Conservation (phyloP, 2,329 filamentous ascomycete species). For the Cryphonectria naterciae region DNA sequence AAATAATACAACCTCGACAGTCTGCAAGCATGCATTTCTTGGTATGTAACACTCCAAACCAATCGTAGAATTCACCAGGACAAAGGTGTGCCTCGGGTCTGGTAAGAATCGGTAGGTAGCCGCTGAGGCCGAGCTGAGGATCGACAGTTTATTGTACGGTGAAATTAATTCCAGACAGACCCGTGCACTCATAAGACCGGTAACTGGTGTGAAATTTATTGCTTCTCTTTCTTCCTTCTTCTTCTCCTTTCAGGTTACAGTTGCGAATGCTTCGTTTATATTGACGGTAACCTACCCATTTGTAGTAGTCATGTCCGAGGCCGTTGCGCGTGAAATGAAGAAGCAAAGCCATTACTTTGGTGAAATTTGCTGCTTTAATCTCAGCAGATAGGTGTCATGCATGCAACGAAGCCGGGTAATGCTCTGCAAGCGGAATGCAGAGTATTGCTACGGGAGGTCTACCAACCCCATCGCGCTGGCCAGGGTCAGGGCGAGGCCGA, state of each 20-base stretch:
- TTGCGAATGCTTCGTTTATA: not conserved
- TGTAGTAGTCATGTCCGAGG: not conserved
- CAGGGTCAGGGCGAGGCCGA: not conserved
- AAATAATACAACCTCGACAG: not conserved
- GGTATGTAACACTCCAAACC: not conserved
- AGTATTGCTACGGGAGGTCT: slow-evolving; percentile 41
- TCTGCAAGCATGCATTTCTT: not conserved
- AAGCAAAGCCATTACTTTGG: not conserved
- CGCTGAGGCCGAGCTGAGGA: not conserved
- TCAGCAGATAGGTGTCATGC: not conserved
- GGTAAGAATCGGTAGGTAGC: not conserved
- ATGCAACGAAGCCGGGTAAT: not conserved
- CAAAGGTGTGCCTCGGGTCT: not conserved
- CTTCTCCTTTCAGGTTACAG: not conserved
- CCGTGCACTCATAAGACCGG: too few relatives aligned
- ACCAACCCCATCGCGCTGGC: slow-evolving; percentile 44
- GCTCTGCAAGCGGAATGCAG: not conserved
- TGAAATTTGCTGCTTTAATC: not conserved
- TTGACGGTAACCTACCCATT: not conserved
- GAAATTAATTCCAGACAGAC: not conserved
- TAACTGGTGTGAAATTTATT: not conserved
- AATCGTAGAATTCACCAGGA: not conserved
- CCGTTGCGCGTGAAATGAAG: not conserved
- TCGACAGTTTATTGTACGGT: too few relatives aligned
- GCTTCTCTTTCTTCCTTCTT: not conserved